Percentiles rank a stretch among this genome's conserved stretches.
Evolutionary conservation across 2,329 filamentous ascomycete genomes (phyloP).

Genomic region (Fusarium albosuccineum): DNA sequence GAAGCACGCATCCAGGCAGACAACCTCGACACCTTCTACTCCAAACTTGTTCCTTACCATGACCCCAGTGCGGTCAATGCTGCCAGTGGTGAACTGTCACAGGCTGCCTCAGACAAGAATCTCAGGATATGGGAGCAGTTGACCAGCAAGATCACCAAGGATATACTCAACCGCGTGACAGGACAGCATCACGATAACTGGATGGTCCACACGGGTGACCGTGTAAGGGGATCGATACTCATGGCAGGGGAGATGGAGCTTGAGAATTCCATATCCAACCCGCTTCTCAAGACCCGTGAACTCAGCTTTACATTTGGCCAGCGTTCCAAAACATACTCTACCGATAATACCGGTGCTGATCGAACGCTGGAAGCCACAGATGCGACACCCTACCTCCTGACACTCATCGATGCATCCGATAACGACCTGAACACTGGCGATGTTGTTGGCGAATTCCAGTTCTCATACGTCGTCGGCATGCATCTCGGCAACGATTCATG

Average conservation of each 20-base stretch:
- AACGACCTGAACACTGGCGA: constrained; percentile 53
- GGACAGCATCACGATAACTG: constrained; percentile 59
- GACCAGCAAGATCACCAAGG: constrained; percentile 61
- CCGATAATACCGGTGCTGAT: constrained; percentile 52
- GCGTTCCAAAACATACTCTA: constrained; percentile 57
- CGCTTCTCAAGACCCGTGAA: constrained; percentile 53
- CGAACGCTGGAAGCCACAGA: constrained; percentile 62
- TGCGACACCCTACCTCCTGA: constrained; percentile 61
- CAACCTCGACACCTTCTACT: constrained; percentile 54
- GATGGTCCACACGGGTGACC: constrained; percentile 67
- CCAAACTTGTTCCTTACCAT: constrained; percentile 60
- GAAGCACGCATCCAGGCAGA: constrained; percentile 61
- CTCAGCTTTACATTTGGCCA: constrained; percentile 64
- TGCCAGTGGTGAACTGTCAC: constrained; percentile 32
- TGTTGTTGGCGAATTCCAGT: constrained; percentile 71
- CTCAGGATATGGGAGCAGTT: constrained; percentile 65
- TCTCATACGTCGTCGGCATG: constrained; percentile 69
- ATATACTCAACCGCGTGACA: constrained; percentile 62
- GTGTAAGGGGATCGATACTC: constrained; percentile 58
- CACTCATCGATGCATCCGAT: constrained; percentile 51
- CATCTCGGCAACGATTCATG: constrained; percentile 70
- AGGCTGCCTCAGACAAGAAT: constrained; percentile 40
- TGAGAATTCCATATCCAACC: constrained; percentile 53
- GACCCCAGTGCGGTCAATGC: constrained; percentile 49
- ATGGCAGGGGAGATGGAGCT: constrained; percentile 57